Conservation (phyloP, 2,329 filamentous ascomycete species). For the Fonsecaea multimorphosa region DNA sequence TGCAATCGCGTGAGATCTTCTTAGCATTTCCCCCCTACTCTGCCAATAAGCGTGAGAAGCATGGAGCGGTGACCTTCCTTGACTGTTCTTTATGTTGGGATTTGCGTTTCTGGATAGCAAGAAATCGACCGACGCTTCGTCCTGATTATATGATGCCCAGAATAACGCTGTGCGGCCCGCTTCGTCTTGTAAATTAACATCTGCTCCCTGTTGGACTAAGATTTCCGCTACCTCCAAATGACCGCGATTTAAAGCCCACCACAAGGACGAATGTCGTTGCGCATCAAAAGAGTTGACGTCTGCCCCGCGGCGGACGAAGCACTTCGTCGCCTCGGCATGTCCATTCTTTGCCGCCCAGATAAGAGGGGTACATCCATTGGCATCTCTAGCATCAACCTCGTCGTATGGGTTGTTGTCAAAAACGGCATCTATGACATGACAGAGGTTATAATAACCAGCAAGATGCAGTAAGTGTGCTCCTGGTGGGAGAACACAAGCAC, state of each 20-base stretch:
- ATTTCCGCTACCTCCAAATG: background rate
- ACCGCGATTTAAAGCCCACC: slow-evolving; percentile 4
- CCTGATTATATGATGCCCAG: background rate
- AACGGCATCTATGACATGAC: slow-evolving; percentile 6
- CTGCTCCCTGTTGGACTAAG: slow-evolving; percentile 2
- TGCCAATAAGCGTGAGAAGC: background rate
- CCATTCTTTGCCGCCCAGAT: slow-evolving; percentile 29
- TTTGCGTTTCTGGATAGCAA: background rate
- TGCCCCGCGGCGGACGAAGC: background rate
- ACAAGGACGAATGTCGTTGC: slow-evolving; percentile 4
- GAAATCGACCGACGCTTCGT: background rate
- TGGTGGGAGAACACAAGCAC: slow-evolving; percentile 3
- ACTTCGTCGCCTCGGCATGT: slow-evolving; percentile 20
- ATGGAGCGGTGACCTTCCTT: background rate
- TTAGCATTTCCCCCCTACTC: no score
- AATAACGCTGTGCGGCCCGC: slow-evolving; percentile 3
- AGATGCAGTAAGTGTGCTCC: slow-evolving; percentile 6
- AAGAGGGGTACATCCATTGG: slow-evolving; percentile 26
- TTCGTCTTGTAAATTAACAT: slow-evolving; percentile 1
- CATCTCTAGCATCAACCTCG: slow-evolving; percentile 12
- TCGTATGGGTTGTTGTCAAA: background rate
- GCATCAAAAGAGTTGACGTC: slow-evolving; percentile 6
- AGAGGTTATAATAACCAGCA: slow-evolving; percentile 4
- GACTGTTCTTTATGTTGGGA: background rate
- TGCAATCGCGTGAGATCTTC: no score